Evolutionary conservation across 2,329 filamentous ascomycete genomes (phyloP), one percentile per base, ranked within the genome.

Genomic region (Raffaelea ambrosiae): DNA sequence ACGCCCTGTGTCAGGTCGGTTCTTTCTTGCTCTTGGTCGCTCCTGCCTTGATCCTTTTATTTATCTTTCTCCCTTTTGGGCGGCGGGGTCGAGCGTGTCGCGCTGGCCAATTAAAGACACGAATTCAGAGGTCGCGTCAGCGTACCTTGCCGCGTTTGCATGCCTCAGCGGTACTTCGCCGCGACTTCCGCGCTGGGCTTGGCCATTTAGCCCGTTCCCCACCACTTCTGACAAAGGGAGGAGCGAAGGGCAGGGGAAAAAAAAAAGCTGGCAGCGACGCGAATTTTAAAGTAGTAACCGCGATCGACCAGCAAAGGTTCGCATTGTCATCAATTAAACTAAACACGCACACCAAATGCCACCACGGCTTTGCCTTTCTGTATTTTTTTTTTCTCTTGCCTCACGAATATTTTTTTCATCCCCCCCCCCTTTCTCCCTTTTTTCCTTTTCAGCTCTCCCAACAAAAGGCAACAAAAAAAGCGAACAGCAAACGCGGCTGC

Each of bases 241-340:
- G 42, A 42, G 40, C 39, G 26, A 43, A 40, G 46, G 40, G 44
- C 36, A 46, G 19, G 4, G 40, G 21, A 44, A 42, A 21, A 45
- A 42, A 35, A 26, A 29, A 43, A 14, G 14, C 11, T 21, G 21
- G 26, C 36, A 42, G 45, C 23, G 47, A 51, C 51, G 53, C 53
- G 51, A 53, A 48, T 43, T 40, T 44, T 47, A 48, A 51, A 51
- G 52, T 46, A 40, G 53, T 41, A 54, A 51, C 48, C 51, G 51
- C 53, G 53, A 54, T 53, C 48, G 44, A 51, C 47, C 40, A 39
- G 13, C 41, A 31, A 41, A 23, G 19, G 31, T 22, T 44, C 36
- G 46, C 47, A 49, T 50, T 53, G 48, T 48, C 51, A 49, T 53
- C 48, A 47, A 51, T 50, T 48, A 47, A 52, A 53, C 48, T 48